Base-by-base conservation (phyloP, 2,329 filamentous ascomycete species). In the Fusarium sp. region DNA sequence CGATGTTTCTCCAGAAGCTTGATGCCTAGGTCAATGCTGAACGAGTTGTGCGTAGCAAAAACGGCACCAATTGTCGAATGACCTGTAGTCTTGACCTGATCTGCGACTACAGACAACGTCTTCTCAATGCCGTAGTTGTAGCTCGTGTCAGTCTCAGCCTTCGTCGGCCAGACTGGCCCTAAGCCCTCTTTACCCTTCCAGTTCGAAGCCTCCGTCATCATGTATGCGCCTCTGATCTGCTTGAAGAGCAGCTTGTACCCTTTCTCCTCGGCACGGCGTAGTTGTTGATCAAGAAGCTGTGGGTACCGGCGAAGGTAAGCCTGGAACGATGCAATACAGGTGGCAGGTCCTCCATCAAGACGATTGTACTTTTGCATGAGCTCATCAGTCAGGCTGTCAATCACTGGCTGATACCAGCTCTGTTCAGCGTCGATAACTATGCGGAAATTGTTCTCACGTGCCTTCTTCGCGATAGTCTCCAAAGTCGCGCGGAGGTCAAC, bases 321-420 rank as follows among this genome's bases (percentile, higher is more conserved):
- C 18, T 76, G 74, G 65, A 75, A 76, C 7, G 74, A 75, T 18
- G 74, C 34, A 62, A 59, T 4, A 68, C 73, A 14, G 10, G 74
- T 76, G 4, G 74, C 72, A 10, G 74, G 72, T 10, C 68, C 68
- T n/a, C 40, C 40, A 14, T 67, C 70, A 1, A 73, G 20, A 8
- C 59, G 60, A 45, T 76, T 76, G 64, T 76, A 75, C 58, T 69
- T 65, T 66, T 75, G 74, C 74, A 76, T 76, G 16, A 76, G 68
- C 50, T 75, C 70, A n/a, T 75, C 70, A 14, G 72, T 75, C 8
- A 76, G 27, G 31, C 62, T 67, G 45, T 76, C 74, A 29, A 76
- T 72, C 1, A 75, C 72, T 11, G 74, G 74, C n/a, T 76, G 70
- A 38, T 76, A 76, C 74, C 72, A 76, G 2, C 68, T 67, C 35